Evolutionary conservation across 768 basidiomycete species (phyloP).

Genomic region (Leccinum arenicola): DNA sequence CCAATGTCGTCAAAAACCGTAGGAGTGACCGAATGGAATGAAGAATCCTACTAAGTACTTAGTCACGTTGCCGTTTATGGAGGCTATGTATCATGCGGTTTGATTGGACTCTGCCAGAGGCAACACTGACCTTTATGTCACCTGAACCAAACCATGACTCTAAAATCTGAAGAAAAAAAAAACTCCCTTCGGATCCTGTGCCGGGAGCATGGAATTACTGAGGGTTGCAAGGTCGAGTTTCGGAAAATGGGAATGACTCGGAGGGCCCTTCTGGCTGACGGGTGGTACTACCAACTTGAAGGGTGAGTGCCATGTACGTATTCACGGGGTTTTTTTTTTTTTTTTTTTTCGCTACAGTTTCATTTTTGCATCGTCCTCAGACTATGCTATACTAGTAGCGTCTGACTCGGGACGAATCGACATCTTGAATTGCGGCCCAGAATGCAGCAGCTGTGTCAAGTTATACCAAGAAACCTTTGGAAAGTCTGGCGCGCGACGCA

Average conservation of each 20-base stretch:
- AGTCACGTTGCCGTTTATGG: too few species aligned
- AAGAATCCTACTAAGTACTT: too few species aligned
- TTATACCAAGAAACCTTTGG: conserved; percentile 97
- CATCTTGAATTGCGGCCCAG: conserved; percentile 94
- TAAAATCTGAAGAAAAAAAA: too few species aligned
- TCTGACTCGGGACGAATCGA: conserved; percentile 97
- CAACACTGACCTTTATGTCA: too few species aligned
- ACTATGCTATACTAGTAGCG: conserved; percentile 89
- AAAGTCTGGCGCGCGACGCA: conserved; percentile 91
- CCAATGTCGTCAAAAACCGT: too few species aligned
- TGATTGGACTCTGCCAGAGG: too few species aligned
- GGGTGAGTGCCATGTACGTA: conserved; percentile 78
- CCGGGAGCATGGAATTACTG: conserved; percentile 39
- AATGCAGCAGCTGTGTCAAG: conserved; percentile 86
- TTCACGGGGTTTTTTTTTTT: conserved; percentile 28
- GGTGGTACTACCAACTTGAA: conserved; percentile 73
- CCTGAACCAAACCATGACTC: too few species aligned
- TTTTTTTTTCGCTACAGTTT: conserved; percentile 25
- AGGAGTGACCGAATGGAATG: too few species aligned
- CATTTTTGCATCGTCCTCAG: conserved; percentile 57
- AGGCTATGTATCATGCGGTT: too few species aligned
- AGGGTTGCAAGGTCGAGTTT: conserved; percentile 39
- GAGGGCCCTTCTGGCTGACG: conserved; percentile 76
- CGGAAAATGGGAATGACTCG: conserved; percentile 29
- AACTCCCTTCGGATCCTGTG: conserved; percentile 26